Evolutionary conservation across 2,329 filamentous ascomycete species (phyloP), one percentile per base, ranked within the genome.

Genomic region (Bipolaris cookei): DNA sequence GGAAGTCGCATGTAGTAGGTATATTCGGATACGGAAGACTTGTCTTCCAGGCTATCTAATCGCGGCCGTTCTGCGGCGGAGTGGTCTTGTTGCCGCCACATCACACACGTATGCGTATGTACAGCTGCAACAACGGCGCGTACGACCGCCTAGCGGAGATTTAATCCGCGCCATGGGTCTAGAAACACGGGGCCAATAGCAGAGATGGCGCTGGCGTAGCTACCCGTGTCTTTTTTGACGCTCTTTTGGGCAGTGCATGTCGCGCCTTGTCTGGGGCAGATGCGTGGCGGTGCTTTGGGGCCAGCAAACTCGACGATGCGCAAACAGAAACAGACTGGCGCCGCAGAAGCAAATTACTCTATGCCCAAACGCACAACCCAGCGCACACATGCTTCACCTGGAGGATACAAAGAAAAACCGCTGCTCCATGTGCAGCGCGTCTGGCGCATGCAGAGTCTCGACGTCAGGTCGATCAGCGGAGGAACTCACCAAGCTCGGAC

Each of bases 161-260:
- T 41, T 34, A 35, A 35, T 20, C 18, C 35, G 57, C 41, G 45
- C 48, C 25, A 46, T 49, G 23, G 48, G 61, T 57, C 53, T 59
- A 42, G 51, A 61, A 65, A 65, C 55, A 10, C 18, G 51, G 43
- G 43, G 52, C 64, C 54, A 62, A 64, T 65, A 34, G 16, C 28
- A 10, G 10, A 30, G 10, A 32, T 4, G 42, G 25, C 16, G 42
- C 13, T 14, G 25, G 25, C n/a, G 16, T 14, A 32, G 25, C 42
- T 14, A 23, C 39, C 39, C 39, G 14, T 42, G 39, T 8, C 39
- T 59, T 61, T 63, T 44, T 46, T 38, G 42, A 42, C 10, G 23
- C 38, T 32, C 39, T 25, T 39, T 30, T 42, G 50, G 35, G 25
- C 39, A 54, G 44, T 49, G 54, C 43, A 23, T 14, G 48, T 54